Evolutionary conservation across 371 early-diverging fungal species (phyloP), one percentile per base, ranked within the genome.

Genomic region (Batrachochytrium dendrobatidis): DNA sequence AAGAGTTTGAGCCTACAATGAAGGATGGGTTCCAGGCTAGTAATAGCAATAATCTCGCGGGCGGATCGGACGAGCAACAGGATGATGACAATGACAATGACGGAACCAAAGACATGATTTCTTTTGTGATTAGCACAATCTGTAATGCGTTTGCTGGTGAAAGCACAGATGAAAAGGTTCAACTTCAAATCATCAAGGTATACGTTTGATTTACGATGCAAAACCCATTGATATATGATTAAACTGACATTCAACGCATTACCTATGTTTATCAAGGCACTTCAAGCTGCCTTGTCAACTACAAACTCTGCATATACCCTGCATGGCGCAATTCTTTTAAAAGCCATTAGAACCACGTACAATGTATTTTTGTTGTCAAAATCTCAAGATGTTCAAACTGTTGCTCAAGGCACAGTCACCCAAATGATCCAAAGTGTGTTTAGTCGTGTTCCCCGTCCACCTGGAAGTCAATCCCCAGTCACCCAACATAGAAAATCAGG

Each of bases 401-500:
- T 92, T 26, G 91, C 94, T 0, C 91, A 93, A 64, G 86, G 86
- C 3, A 86, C 92, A 0, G 69, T 95, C 53, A 85, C 86, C 0
- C 94, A 95, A 68, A 95, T 95, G 89, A 85, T 92, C 10, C 83
- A 86, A 50, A 78, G 84, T 46, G 86, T 92, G 17, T 87, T 92
- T 64, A 69, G 81, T n/a, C 72, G 80, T n/a, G 77, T 83, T 57
- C 68, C 72, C n/a, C n/a, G n/a, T n/a, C n/a, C n/a, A n/a, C n/a
- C n/a, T n/a, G n/a, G n/a, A n/a, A n/a, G n/a, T n/a, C n/a, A n/a
- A n/a, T n/a, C n/a, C n/a, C n/a, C n/a, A n/a, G n/a, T n/a, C n/a
- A n/a, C n/a, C n/a, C n/a, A n/a, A n/a, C n/a, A n/a, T n/a, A n/a
- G n/a, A n/a, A n/a, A n/a, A n/a, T n/a, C n/a, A n/a, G n/a, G n/a